Evolutionary conservation across 768 basidiomycete species (phyloP).

Genomic region (Suillus fuscotomentosus): DNA sequence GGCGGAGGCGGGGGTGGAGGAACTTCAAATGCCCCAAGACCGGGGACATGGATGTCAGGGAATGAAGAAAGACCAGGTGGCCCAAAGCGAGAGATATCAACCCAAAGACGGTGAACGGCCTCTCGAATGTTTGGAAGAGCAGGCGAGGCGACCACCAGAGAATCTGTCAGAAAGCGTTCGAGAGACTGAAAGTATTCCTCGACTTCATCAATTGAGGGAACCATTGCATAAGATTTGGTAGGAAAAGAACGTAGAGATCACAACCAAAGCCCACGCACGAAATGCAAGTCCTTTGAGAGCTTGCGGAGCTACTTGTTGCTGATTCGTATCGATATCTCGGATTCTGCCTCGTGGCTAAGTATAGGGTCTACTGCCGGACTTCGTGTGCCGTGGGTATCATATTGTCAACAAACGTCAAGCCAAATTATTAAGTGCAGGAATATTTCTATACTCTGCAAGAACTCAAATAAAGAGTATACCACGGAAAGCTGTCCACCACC

Average conservation of each 20-base stretch:
- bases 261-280: not conserved
- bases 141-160: constrained; percentile 53
- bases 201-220: constrained; percentile 57
- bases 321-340: constrained; percentile 10
- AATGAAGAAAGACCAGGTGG: constrained; percentile 46
- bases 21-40: constrained; percentile 70
- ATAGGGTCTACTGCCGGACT: not conserved
- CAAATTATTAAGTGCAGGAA: not conserved
- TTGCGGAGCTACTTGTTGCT: not conserved
- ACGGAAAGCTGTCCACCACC: constrained; percentile 26
- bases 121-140: constrained; percentile 66
- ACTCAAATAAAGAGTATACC: constrained; percentile 2
- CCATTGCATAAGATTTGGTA: constrained; percentile 15
- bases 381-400: not conserved
- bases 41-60: constrained; percentile 57
- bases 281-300: constrained; percentile 5
- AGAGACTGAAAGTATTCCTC: constrained; percentile 68
- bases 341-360: constrained; percentile 3
- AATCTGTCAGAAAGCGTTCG: constrained; percentile 59
- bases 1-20: constrained; percentile 64
- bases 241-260: not conserved
- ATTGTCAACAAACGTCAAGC: constrained; percentile 1
- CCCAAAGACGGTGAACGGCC: constrained; percentile 66
- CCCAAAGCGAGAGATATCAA: constrained; percentile 80
- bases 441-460: not conserved